Evolutionary conservation across 2,329 filamentous ascomycete species (phyloP).

Genomic region (Diaporthe longicolla): DNA sequence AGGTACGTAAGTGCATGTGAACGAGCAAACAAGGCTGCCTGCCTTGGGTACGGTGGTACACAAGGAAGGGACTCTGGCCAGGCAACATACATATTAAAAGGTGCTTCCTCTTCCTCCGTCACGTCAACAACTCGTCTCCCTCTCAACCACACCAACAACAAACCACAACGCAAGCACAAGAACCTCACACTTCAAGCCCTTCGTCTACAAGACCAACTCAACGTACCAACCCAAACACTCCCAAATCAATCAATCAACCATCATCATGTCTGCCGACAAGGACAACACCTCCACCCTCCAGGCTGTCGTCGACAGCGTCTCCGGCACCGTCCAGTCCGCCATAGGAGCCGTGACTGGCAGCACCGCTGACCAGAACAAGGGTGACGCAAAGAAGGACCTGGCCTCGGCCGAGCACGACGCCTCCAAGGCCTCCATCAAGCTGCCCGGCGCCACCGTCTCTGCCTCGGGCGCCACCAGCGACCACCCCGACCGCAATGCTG

Average conservation of each 20-base stretch:
- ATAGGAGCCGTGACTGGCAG: constrained; percentile 82
- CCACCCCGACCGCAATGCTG: constrained; percentile 77
- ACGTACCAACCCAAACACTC: constrained; percentile 41
- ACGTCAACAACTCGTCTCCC: neutral
- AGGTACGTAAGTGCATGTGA: constrained; percentile 21
- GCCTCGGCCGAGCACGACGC: constrained; percentile 78
- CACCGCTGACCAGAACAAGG: constrained; percentile 75
- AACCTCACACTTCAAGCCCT: neutral
- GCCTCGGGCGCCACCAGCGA: constrained; percentile 80
- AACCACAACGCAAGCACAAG: constrained; percentile 24
- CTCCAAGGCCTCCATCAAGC: constrained; percentile 81
- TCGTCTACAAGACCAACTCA: constrained; percentile 45
- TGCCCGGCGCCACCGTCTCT: constrained; percentile 80
- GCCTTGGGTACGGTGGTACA: constrained; percentile 10
- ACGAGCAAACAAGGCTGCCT: constrained; percentile 10
- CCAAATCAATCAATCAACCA: constrained; percentile 43
- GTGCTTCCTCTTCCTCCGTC: neutral
- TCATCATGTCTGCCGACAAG: constrained; percentile 55
- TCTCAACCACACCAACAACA: constrained; percentile 7
- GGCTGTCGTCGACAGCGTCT: constrained; percentile 81
- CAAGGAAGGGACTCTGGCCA: neutral
- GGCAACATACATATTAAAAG: constrained; percentile 18
- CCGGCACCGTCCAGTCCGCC: constrained; percentile 79
- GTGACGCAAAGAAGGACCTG: constrained; percentile 74
- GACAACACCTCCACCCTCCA: constrained; percentile 80